Evolutionary conservation across 306 rosid species (phyloP).

Genomic region (Medicago arabica): DNA sequence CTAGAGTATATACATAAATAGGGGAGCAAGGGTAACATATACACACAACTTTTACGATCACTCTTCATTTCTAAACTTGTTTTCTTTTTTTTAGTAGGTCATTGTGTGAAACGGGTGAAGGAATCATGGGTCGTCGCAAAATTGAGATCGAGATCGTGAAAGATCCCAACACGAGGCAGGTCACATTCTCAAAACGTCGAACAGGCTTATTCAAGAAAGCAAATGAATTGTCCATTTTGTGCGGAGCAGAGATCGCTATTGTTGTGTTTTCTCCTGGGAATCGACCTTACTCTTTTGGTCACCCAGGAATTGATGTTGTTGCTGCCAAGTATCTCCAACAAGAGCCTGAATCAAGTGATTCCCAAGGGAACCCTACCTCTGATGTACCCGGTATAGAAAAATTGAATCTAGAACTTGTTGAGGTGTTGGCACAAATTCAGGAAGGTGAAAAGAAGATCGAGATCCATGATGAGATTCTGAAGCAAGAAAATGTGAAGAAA

Average conservation of each 20-base stretch:
- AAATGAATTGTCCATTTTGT: conserved; percentile 9
- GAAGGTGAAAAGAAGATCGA: background rate
- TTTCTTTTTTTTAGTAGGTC: background rate
- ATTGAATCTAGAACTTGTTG: background rate
- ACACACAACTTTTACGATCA: background rate
- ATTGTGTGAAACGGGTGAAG: background rate
- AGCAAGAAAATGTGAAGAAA: background rate
- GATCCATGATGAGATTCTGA: background rate
- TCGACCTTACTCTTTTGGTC: conserved; percentile 30
- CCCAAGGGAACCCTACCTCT: background rate
- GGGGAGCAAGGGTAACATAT: background rate
- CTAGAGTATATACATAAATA: background rate
- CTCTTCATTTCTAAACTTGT: background rate
- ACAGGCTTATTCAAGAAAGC: conserved; percentile 30
- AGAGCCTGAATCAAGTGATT: background rate
- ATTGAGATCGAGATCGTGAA: conserved; percentile 27
- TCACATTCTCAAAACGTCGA: conserved; percentile 31
- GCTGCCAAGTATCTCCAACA: conserved; percentile 27
- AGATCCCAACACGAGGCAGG: conserved; percentile 31
- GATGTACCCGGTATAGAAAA: background rate
- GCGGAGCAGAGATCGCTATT: conserved; percentile 25
- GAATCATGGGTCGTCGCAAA: conserved; percentile 29
- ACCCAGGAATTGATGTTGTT: conserved; percentile 20
- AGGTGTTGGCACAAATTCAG: background rate
- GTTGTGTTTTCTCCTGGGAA: conserved; percentile 22